These are phyloP conservation scores for Pecoramyces ruminantium DNA, from an alignment of 192 early-diverging fungal genomes.

Conservation along the genomic window DNA sequence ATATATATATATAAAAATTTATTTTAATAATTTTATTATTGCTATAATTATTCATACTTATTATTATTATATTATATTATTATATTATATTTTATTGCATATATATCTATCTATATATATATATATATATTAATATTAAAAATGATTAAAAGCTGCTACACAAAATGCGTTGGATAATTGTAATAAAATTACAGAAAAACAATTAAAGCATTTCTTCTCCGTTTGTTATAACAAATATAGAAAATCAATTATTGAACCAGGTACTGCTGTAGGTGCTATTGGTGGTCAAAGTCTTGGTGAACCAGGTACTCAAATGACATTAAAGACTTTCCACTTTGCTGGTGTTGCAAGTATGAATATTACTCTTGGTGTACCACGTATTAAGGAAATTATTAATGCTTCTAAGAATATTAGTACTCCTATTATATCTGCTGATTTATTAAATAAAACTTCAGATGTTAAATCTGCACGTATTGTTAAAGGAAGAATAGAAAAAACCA, in stretches of 20 bases:
- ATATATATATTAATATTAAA: too few relatives aligned
- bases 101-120: too few relatives aligned
- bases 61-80: too few relatives aligned
- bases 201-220: conserved; percentile 56
- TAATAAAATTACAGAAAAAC: conserved; percentile 44
- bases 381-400: conserved; percentile 99
- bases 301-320: conserved; percentile 98
- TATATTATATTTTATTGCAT: background rate
- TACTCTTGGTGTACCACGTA: conserved; percentile 96
- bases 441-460: conserved; percentile 23
- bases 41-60: too few relatives aligned
- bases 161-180: conserved; percentile 1
- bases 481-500: conserved; percentile 83
- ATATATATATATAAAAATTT: too few relatives aligned
- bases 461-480: conserved; percentile 88
- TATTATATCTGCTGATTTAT: conserved; percentile 63
- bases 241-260: conserved; percentile 84
- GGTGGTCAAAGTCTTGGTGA: conserved; percentile 95
- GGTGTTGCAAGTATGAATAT: conserved; percentile 99
- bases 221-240: conserved; percentile 70
- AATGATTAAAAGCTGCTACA: background rate
- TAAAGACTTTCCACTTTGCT: conserved; percentile 99
- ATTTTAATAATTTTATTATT: too few relatives aligned
- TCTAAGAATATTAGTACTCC: conserved; percentile 90
- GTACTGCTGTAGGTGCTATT: conserved; percentile 87